A percentile compares a stretch with the other conserved stretches of the same genome.
phyloP scores from a whole-genome alignment of 2,329 filamentous ascomycete genomes.

The Dendrostoma leiphaemia region DNA sequence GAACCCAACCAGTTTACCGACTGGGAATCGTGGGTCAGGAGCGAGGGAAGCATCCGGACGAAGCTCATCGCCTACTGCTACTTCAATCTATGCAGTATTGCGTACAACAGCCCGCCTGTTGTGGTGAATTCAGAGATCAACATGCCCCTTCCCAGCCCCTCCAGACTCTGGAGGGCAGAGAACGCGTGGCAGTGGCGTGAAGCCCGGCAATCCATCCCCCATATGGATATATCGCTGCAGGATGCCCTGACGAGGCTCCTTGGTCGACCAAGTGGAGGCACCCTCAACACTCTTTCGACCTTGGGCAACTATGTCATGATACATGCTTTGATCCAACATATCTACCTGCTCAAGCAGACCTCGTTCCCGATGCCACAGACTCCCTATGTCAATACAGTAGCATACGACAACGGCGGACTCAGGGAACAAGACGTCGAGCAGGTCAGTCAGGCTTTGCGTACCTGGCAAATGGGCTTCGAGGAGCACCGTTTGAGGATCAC shows the following conservation, averaged over 20 bases:
- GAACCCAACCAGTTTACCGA: conserved; percentile 48
- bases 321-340: conserved; percentile 69
- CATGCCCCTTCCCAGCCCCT: conserved; percentile 52
- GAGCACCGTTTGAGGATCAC: conserved; percentile 50
- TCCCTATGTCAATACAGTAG: conserved; percentile 36
- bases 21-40: conserved; percentile 60
- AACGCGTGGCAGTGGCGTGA: conserved; percentile 60
- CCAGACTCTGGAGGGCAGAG: conserved; percentile 57
- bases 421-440: conserved; percentile 56
- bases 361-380: conserved; percentile 35
- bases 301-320: conserved; percentile 71
- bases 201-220: conserved; percentile 48
- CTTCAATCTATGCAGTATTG: conserved; percentile 61
- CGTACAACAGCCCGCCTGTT: conserved; percentile 58
- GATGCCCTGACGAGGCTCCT: conserved; percentile 57
- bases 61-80: conserved; percentile 62
- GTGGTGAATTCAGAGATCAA: conserved; percentile 60
- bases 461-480: conserved; percentile 60
- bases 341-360: conserved; percentile 67
- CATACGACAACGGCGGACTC: conserved; percentile 50
- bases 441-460: conserved; percentile 51
- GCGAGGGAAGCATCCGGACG: conserved; percentile 56
- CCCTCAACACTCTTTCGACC: conserved; percentile 52
- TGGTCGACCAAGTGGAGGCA: conserved; percentile 46
- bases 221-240: conserved; percentile 52